These are phyloP conservation scores for Diaporthe capsici DNA, from an alignment of 2,329 filamentous ascomycete genomes.

Conservation along the genomic window DNA sequence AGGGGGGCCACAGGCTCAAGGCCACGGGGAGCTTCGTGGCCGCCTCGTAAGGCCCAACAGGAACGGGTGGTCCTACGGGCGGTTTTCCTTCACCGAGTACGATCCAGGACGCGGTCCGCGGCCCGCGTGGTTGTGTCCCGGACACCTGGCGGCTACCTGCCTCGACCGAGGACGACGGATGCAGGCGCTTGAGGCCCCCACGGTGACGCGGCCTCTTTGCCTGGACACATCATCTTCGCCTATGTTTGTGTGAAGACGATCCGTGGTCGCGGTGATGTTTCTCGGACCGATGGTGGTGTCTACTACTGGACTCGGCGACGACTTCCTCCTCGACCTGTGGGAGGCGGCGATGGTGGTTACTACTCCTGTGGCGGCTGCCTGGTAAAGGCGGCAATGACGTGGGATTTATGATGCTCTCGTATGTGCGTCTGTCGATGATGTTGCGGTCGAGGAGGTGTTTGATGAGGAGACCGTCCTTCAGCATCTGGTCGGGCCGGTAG, in stretches of 20 bases:
- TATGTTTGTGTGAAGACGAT: background rate
- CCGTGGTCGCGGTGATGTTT: background rate
- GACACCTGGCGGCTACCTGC: background rate
- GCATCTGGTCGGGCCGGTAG: conserved; percentile 44
- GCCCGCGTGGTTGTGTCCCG: conserved; percentile 12
- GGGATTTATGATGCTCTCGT: background rate
- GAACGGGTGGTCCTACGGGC: background rate
- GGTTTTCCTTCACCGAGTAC: background rate
- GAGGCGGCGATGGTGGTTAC: background rate
- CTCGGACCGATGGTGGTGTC: background rate
- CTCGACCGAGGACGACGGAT: background rate
- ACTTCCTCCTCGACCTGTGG: conserved; percentile 23
- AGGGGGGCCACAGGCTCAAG: background rate
- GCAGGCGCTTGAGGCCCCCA: background rate
- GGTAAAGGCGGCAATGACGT: background rate
- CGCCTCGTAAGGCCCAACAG: background rate
- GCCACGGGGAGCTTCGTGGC: background rate
- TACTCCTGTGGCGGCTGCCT: background rate
- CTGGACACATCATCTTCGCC: background rate
- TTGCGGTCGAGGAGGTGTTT: conserved; percentile 51
- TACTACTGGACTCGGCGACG: conserved; percentile 7
- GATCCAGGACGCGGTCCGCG: conserved; percentile 5
- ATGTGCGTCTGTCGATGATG: conserved; percentile 47
- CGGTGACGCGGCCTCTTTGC: background rate
- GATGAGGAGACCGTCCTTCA: conserved; percentile 59